Conservation (phyloP, 352 stramenopile species). For the Peronospora farinosa region DNA sequence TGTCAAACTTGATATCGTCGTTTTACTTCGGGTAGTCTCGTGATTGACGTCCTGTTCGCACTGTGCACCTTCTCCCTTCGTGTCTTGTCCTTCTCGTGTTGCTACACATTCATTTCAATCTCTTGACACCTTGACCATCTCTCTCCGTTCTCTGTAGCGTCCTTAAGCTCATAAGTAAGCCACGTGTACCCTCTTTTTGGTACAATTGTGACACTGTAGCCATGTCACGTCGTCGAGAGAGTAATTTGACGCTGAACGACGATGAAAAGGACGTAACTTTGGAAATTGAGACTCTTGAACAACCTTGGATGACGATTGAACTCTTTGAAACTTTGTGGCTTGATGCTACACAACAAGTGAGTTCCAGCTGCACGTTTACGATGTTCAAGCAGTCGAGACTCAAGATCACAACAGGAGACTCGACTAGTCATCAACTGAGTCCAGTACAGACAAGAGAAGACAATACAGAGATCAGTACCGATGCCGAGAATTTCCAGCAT, state of each 20-base stretch:
- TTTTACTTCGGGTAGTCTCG: not conserved
- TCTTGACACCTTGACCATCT: not conserved
- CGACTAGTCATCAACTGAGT: slow-evolving; percentile 12
- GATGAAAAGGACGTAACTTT: slow-evolving; percentile 38
- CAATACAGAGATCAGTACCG: not conserved
- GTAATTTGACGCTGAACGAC: slow-evolving; percentile 56
- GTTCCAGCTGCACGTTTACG: slow-evolving; percentile 61
- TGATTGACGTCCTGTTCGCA: not conserved
- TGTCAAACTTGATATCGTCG: not conserved
- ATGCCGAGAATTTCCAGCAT: slow-evolving; percentile 33
- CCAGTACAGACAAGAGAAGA: not conserved
- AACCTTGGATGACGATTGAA: slow-evolving; percentile 60
- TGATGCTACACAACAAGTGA: slow-evolving; percentile 43
- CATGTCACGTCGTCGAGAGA: slow-evolving; percentile 45
- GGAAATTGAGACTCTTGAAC: slow-evolving; percentile 28
- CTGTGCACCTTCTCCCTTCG: no score
- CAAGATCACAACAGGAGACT: slow-evolving; percentile 47
- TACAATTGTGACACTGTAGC: not conserved
- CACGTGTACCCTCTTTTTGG: no score
- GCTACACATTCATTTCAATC: no score
- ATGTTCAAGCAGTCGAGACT: not conserved
- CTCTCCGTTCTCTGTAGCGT: not conserved
- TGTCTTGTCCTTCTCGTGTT: no score
- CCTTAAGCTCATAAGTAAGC: no score
- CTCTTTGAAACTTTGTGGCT: slow-evolving; percentile 64